A percentile compares a stretch with the other conserved stretches of the same genome.
Conservation (phyloP, 202 grass and related monocot genomes). For the Schoenoplectus tabernaemontani region DNA sequence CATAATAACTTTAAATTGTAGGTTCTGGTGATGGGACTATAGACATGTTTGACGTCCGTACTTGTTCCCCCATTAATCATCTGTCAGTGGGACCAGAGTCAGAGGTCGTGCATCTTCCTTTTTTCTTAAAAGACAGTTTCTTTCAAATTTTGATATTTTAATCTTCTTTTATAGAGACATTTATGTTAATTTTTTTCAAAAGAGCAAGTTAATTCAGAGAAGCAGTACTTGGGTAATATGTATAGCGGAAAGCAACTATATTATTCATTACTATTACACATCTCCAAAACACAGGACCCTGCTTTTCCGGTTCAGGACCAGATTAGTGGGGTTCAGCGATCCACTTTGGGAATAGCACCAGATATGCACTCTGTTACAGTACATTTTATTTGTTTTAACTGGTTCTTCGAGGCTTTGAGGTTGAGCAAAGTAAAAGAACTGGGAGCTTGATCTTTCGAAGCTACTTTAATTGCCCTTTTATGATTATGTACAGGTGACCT, state of each 20-base stretch:
- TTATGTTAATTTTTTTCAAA: constrained; percentile 1
- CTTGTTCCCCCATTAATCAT: constrained; percentile 80
- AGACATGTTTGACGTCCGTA: constrained; percentile 86
- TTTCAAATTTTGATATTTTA: not conserved
- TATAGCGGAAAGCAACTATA: not conserved
- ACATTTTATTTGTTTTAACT: not conserved
- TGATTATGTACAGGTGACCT: constrained; percentile 55
- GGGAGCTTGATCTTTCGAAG: not conserved
- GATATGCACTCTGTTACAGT: not conserved
- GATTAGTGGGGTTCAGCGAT: not conserved
- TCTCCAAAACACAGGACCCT: not conserved
- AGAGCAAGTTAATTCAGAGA: not conserved
- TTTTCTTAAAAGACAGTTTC: not conserved
- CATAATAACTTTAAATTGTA: constrained; percentile 25
- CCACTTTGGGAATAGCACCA: not conserved
- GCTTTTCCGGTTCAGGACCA: not conserved
- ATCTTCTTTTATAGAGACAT: not conserved
- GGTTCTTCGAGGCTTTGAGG: not conserved
- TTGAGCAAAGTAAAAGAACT: not conserved
- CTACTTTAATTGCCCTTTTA: not conserved
- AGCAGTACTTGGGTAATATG: not conserved
- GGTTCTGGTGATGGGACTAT: constrained; percentile 95
- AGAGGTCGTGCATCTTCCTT: constrained; percentile 50
- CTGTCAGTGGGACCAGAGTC: constrained; percentile 68
- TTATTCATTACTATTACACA: not conserved